A percentile compares a stretch with the other conserved stretches of the same genome.
phyloP scores from a whole-genome alignment of 371 early-diverging fungal genomes.

The Amoeboaphelidium protococcarum region DNA sequence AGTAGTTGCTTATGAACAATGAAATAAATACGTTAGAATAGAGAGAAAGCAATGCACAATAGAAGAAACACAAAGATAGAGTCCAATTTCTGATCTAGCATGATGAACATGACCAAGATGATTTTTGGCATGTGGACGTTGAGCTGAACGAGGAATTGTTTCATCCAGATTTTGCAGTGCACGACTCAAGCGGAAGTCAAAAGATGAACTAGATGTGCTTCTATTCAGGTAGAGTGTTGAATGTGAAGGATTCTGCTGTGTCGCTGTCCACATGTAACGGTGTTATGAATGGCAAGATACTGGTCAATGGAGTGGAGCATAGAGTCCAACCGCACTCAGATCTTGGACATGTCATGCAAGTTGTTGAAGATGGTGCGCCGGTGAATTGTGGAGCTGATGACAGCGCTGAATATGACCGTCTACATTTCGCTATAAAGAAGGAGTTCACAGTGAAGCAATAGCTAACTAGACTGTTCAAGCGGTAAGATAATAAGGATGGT shows the following conservation, averaged over 20 bases:
- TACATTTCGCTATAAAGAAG: background rate
- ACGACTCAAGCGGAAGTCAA: background rate
- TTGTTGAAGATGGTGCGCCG: background rate
- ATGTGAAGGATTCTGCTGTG: background rate
- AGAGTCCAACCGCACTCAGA: background rate
- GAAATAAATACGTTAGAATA: background rate
- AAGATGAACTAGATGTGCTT: background rate
- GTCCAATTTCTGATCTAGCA: background rate
- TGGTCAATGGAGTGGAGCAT: background rate
- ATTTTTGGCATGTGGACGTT: background rate
- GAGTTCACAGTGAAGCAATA: background rate
- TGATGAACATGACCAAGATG: background rate
- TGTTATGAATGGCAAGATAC: background rate
- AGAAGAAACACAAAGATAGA: background rate
- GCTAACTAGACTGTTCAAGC: background rate
- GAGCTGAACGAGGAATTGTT: background rate
- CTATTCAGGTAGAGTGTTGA: background rate
- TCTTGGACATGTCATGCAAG: background rate
- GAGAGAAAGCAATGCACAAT: background rate
- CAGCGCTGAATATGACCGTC: background rate
- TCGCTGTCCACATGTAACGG: background rate
- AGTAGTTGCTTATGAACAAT: no score
- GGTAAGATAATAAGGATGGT: background rate
- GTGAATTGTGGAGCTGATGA: background rate
- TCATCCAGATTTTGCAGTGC: background rate